Evolutionary conservation across 768 basidiomycete species (phyloP), one percentile per base, ranked within the genome.

Genomic region (Gymnopilus dilepis): DNA sequence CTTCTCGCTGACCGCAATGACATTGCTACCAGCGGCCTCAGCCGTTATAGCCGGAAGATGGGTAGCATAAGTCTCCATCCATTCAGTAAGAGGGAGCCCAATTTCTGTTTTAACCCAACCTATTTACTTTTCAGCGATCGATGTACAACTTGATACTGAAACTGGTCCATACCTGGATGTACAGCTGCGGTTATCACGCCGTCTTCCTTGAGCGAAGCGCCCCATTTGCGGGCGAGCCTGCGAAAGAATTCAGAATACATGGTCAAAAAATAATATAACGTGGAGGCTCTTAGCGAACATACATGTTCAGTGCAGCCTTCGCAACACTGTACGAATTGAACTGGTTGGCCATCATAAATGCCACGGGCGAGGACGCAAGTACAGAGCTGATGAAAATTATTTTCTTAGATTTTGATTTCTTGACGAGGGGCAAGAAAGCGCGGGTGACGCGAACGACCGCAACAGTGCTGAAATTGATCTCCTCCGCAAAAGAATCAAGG

Each of bases 171-270:
- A 58, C 67, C 67, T 30, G 70, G 70, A 40, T 71, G 70, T n/a
- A 71, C 52, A 21, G 66, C 60, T 34, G 67, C 63, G 17, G 65
- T 64, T 7, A 58, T 65, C 26, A 71, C 63, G 8, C 70, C 70
- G 30, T 69, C 64, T 24, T 47, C 52, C 41, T 64, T 67, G 31
- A 71, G 64, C 2, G 61, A 58, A n/a, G 65, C 67, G 31, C 66
- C 70, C 66, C 66, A 71, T 51, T 71, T 71, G 30, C 60, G 65
- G 12, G 64, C 65, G n/a, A 71, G 53, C 70, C 70, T 71, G 22
- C 8, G 8, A 54, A 45, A 6, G 1, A 28, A n/a, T 11, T 13
- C 19, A 24, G n/a, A n/a, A n/a, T n/a, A 31, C 17, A n/a, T 19
- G 26, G 12, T 45, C 34, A 47, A 15, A 24, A 26, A 2, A 3